These are phyloP conservation scores for Pyricularia sp. DNA, from an alignment of 2,329 filamentous ascomycete species.

Conservation along the genomic window DNA sequence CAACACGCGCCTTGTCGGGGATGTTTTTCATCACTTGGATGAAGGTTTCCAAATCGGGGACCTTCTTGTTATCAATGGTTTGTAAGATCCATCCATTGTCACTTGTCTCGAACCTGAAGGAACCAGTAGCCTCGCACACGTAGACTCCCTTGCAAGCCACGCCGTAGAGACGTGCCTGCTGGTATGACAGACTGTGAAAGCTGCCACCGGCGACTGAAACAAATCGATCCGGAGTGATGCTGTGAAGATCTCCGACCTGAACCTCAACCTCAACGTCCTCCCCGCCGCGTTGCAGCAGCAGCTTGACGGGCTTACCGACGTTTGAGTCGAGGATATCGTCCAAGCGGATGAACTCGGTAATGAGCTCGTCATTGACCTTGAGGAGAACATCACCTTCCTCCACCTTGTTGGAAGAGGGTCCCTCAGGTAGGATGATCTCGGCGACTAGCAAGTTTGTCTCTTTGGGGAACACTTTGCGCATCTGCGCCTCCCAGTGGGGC, in stretches of 20 bases:
- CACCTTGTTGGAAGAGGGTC: conserved; percentile 77
- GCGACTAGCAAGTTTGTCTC: conserved; percentile 97
- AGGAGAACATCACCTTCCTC: conserved; percentile 91
- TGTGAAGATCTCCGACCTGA: conserved; percentile 79
- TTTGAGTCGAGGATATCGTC: conserved; percentile 87
- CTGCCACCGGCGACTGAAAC: conserved; percentile 88
- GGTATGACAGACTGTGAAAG: conserved; percentile 95
- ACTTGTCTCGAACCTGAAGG: conserved; percentile 86
- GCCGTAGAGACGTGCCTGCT: conserved; percentile 92
- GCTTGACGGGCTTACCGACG: conserved; percentile 67
- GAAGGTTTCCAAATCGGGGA: conserved; percentile 78
- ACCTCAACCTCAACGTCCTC: conserved; percentile 80
- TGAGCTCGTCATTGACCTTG: conserved; percentile 85
- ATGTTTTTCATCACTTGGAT: conserved; percentile 85
- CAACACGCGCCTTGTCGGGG: conserved; percentile 72
- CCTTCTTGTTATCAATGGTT: conserved; percentile 84
- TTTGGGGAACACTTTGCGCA: conserved; percentile 75
- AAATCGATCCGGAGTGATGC: conserved; percentile 92
- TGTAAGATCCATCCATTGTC: conserved; percentile 92
- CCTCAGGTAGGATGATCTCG: conserved; percentile 86
- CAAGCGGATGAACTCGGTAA: conserved; percentile 86
- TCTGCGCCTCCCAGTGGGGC: conserved; percentile 75
- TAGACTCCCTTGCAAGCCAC: conserved; percentile 89
- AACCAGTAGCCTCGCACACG: conserved; percentile 88
- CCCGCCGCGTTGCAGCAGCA: conserved; percentile 83